A percentile compares a stretch with the other conserved stretches of the same genome.
phyloP scores from a whole-genome alignment of 2,329 filamentous ascomycete species.

The Xylariaceae sp. region DNA sequence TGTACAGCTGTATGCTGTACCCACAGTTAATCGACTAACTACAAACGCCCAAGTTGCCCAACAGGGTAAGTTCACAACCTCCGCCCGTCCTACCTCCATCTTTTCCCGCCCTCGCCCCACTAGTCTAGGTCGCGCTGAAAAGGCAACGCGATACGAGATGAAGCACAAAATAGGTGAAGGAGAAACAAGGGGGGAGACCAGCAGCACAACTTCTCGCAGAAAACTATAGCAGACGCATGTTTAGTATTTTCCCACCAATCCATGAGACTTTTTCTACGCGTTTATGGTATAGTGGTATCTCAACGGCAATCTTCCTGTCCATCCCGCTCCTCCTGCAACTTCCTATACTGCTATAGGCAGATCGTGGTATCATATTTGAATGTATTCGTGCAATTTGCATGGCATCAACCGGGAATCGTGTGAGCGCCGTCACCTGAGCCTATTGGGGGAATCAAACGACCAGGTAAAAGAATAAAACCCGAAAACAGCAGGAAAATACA shows the following conservation, averaged over 20 bases:
- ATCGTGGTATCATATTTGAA: conserved; percentile 33
- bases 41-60: too few relatives aligned
- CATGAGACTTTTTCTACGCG: conserved; percentile 27
- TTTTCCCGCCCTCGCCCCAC: too few relatives aligned
- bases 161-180: too few relatives aligned
- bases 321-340: conserved; percentile 30
- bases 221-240: not conserved
- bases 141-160: too few relatives aligned
- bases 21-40: too few relatives aligned
- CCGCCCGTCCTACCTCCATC: too few relatives aligned
- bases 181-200: too few relatives aligned
- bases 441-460: conserved; percentile 21
- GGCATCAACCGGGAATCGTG: conserved; percentile 28
- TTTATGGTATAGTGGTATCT: conserved; percentile 31
- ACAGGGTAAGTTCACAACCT: too few relatives aligned
- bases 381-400: conserved; percentile 30
- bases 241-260: conserved; percentile 23
- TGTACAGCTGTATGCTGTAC: too few relatives aligned
- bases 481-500: conserved; percentile 1
- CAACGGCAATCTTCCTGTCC: conserved; percentile 1
- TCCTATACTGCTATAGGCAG: conserved; percentile 27
- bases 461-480: conserved; percentile 1
- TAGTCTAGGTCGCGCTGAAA: too few relatives aligned
- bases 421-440: conserved; percentile 22
- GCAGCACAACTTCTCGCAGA: too few relatives aligned